Percentiles rank a stretch among this genome's conserved stretches.
Conservation (phyloP, 176 grass and related monocot genomes). For the Musa acuminata region DNA sequence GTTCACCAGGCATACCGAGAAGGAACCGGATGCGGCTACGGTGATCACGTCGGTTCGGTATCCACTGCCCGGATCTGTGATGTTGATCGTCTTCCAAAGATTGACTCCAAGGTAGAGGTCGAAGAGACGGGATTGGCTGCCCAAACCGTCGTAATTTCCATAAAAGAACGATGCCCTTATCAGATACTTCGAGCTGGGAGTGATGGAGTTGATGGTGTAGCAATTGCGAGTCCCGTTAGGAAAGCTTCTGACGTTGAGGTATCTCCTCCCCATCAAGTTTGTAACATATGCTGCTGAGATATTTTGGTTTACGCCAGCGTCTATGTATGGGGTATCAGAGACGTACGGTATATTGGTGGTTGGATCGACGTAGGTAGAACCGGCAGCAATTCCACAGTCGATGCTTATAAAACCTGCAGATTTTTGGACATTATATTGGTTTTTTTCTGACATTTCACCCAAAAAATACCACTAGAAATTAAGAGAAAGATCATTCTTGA, state of each 20-base stretch:
- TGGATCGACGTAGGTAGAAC: conserved; percentile 20
- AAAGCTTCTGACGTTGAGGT: conserved; percentile 28
- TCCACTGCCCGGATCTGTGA: background rate
- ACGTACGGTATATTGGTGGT: conserved; percentile 26
- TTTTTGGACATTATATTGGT: too few relatives aligned
- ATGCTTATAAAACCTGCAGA: conserved; percentile 34
- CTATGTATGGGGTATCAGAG: conserved; percentile 28
- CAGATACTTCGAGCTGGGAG: conserved; percentile 23
- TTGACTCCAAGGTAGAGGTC: conserved; percentile 54
- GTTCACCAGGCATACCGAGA: conserved; percentile 6
- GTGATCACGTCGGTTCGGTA: background rate
- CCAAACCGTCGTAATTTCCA: conserved; percentile 32
- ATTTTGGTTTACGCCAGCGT: conserved; percentile 25
- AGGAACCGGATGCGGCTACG: background rate
- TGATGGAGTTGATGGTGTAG: conserved; percentile 28
- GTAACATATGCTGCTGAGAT: conserved; percentile 20
- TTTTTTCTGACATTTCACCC: too few relatives aligned
- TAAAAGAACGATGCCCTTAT: conserved; percentile 35
- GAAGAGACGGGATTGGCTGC: conserved; percentile 19
- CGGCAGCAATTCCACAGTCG: conserved; percentile 24
- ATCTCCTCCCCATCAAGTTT: background rate
- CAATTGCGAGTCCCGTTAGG: conserved; percentile 28
- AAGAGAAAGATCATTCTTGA: too few relatives aligned
- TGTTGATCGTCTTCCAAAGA: conserved; percentile 33
- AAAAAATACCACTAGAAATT: too few relatives aligned